phyloP scores from a whole-genome alignment of 768 basidiomycete species.

The Mycena maculata region DNA sequence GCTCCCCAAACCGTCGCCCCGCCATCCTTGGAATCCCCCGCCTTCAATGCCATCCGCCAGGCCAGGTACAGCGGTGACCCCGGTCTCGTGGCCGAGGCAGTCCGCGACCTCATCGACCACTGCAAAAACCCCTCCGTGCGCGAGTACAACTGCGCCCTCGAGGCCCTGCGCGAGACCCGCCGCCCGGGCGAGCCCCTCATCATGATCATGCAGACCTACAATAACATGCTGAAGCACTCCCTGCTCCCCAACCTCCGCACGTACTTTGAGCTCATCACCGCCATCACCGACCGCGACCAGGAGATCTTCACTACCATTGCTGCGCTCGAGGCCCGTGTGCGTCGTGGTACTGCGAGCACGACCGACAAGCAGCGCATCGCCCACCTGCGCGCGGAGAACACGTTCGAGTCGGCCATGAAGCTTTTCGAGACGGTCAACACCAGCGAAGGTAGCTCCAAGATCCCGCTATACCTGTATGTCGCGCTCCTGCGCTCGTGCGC shows the following conservation, averaged over 20 bases:
- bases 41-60: conserved; percentile 37
- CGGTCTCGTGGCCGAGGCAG: conserved; percentile 47
- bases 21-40: conserved; percentile 19
- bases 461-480: conserved; percentile 57
- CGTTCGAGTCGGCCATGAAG: conserved; percentile 75
- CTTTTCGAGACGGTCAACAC: conserved; percentile 74
- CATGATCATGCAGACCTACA: conserved; percentile 74
- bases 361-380: conserved; percentile 49
- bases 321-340: conserved; percentile 53
- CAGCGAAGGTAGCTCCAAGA: conserved; percentile 43
- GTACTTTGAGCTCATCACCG: conserved; percentile 69
- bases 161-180: conserved; percentile 62
- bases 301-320: conserved; percentile 66
- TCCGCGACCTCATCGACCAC: conserved; percentile 47
- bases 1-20: conserved; percentile 41
- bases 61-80: conserved; percentile 44
- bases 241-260: conserved; percentile 73
- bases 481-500: conserved; percentile 73
- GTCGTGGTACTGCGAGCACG: conserved; percentile 35
- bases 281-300: conserved; percentile 73
- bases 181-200: conserved; percentile 63
- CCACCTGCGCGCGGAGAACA: conserved; percentile 69
- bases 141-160: conserved; percentile 74
- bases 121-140: conserved; percentile 50
- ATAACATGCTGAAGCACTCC: conserved; percentile 71